Percentiles rank a stretch among this genome's conserved stretches.
phyloP scores from a whole-genome alignment of 805 yeast species.

The Aciculoconidium aculeatum region DNA sequence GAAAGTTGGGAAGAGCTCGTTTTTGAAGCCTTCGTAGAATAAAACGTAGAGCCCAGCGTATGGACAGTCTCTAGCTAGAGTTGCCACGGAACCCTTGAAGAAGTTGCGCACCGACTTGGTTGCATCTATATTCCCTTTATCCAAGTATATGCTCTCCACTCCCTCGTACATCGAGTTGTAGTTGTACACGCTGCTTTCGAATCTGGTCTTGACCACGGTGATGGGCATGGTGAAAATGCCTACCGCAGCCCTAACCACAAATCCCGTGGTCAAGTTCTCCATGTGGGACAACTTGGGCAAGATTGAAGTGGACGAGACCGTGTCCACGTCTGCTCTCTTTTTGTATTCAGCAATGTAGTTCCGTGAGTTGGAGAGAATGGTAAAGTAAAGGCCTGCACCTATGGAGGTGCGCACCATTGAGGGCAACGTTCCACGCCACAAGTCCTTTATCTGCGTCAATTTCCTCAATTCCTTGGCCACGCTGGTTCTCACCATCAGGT shows the following conservation, averaged over 20 bases:
- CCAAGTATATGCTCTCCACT: slow-evolving; percentile 43
- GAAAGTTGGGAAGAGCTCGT: slow-evolving; percentile 44
- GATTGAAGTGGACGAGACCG: slow-evolving; percentile 26
- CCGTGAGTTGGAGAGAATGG: slow-evolving; percentile 63
- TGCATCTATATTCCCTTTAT: slow-evolving; percentile 12
- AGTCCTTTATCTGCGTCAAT: slow-evolving; percentile 36
- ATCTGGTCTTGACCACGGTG: slow-evolving; percentile 83
- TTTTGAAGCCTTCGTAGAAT: slow-evolving; percentile 70
- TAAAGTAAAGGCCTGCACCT: slow-evolving; percentile 83
- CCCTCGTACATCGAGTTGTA: slow-evolving; percentile 65
- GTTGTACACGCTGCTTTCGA: slow-evolving; percentile 72
- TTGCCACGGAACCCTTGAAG: slow-evolving; percentile 83
- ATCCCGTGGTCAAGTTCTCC: slow-evolving; percentile 74
- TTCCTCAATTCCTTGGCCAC: slow-evolving; percentile 38
- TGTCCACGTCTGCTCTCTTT: slow-evolving; percentile 5
- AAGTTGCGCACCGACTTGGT: slow-evolving; percentile 52
- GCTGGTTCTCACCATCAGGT: slow-evolving; percentile 20
- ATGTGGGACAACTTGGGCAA: slow-evolving; percentile 67
- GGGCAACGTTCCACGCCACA: slow-evolving; percentile 95
- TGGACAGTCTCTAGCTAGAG: slow-evolving; percentile 88
- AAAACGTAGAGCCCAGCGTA: slow-evolving; percentile 91
- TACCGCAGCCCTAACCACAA: slow-evolving; percentile 69
- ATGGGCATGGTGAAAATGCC: slow-evolving; percentile 93
- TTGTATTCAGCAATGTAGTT: slow-evolving; percentile 36
- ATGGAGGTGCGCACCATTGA: slow-evolving; percentile 84